Percentiles rank a stretch among this genome's conserved stretches.
Conservation (phyloP, 2,329 filamentous ascomycete species). For the Beauveria rudraprayagi region DNA sequence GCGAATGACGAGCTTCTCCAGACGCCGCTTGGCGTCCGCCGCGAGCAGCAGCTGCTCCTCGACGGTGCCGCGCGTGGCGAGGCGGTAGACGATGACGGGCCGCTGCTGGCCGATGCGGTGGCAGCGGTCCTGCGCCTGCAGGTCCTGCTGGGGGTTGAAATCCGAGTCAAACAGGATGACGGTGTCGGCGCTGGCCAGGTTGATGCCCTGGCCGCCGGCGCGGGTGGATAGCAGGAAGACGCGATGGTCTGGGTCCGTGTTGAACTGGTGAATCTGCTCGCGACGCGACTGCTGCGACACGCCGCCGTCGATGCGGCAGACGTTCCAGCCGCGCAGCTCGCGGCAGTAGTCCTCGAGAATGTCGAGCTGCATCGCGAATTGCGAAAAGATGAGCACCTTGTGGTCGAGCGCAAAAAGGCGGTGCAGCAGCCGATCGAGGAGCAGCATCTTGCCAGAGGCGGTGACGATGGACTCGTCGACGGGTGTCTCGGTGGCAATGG, state of each 20-base stretch:
- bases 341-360: conserved; percentile 78
- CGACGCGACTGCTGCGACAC: conserved; percentile 68
- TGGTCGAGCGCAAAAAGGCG: conserved; percentile 65
- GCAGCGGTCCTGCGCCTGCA: conserved; percentile 91
- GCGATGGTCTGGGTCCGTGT: conserved; percentile 54
- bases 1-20: conserved; percentile 92
- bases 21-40: conserved; percentile 81
- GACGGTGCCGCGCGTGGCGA: conserved; percentile 87
- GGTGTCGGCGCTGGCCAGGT: conserved; percentile 83
- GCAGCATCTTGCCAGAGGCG: conserved; percentile 88
- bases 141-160: conserved; percentile 95
- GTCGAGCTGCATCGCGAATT: conserved; percentile 92
- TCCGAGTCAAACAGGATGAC: conserved; percentile 84
- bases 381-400: conserved; percentile 92
- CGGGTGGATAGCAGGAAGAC: conserved; percentile 85
- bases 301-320: conserved; percentile 85
- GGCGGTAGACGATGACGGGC: conserved; percentile 86
- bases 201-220: conserved; percentile 92
- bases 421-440: conserved; percentile 79
- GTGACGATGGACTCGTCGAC: conserved; percentile 78
- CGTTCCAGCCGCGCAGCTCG: conserved; percentile 68
- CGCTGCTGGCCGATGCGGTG: conserved; percentile 90
- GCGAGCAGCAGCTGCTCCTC: conserved; percentile 81
- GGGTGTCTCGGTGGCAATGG: conserved; percentile 45
- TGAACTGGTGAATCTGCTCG: conserved; percentile 66